Percentiles rank a stretch among this genome's conserved stretches.
Evolutionary conservation across 2,329 filamentous ascomycete species (phyloP).

Genomic region (Exophiala xenobiotica): DNA sequence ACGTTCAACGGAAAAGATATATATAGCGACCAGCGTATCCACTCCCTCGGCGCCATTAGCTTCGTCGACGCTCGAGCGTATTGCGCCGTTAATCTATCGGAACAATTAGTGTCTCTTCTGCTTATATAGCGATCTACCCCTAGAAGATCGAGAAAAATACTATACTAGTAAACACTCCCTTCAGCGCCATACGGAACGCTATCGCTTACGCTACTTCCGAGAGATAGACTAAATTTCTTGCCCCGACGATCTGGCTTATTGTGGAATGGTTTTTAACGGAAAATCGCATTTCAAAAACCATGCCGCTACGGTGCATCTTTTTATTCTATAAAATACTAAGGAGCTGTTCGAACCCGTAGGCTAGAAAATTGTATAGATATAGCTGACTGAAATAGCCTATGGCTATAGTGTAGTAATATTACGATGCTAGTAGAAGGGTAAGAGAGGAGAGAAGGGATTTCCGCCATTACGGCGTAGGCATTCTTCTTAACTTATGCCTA

Average conservation of each 20-base stretch:
- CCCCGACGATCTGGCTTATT: conserved; percentile 2
- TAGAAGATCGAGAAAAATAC: conserved; percentile 1
- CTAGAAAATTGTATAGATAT: too few relatives aligned
- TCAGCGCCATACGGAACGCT: background rate
- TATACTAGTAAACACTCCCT: conserved; percentile 2
- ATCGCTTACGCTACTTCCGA: background rate
- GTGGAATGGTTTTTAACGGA: conserved; percentile 2
- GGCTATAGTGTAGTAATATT: too few relatives aligned
- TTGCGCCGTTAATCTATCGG: background rate
- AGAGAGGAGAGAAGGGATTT: too few relatives aligned
- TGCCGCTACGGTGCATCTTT: background rate
- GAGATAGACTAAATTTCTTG: conserved; percentile 1
- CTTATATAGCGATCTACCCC: background rate
- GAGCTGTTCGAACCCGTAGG: too few relatives aligned
- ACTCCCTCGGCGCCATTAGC: background rate
- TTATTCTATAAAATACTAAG: conserved; percentile 4
- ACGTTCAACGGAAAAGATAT: background rate
- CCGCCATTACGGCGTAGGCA: too few relatives aligned
- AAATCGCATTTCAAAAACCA: conserved; percentile 5
- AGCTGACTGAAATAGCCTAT: too few relatives aligned
- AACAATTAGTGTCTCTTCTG: conserved; percentile 3
- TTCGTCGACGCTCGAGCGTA: background rate
- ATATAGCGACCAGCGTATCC: background rate
- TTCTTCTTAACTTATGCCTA: too few relatives aligned
- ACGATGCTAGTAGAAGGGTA: too few relatives aligned